Evolutionary conservation across 2,329 filamentous ascomycete genomes (phyloP).

Genomic region (Diaporthe amygdali): DNA sequence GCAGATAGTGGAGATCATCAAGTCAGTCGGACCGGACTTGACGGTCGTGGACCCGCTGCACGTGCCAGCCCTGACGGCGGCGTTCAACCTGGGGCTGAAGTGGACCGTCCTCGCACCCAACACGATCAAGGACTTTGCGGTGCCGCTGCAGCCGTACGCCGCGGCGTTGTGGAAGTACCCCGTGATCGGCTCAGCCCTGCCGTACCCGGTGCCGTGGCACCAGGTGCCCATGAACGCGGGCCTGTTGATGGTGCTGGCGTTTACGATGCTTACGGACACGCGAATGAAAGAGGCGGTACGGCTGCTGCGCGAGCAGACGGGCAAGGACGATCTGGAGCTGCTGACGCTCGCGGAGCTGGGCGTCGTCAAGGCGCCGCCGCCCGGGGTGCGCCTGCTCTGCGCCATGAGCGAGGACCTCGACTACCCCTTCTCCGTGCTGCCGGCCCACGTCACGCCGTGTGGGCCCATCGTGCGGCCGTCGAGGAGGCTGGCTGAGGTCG

Average conservation of each 20-base stretch:
- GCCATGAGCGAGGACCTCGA: constrained; percentile 39
- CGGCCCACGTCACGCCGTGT: constrained; percentile 46
- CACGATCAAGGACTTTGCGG: constrained; percentile 45
- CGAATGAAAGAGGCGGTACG: constrained; percentile 29
- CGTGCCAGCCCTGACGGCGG: constrained; percentile 45
- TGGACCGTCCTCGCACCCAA: constrained; percentile 32
- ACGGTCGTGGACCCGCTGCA: constrained; percentile 39
- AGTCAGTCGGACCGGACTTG: constrained; percentile 37
- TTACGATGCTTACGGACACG: constrained; percentile 27
- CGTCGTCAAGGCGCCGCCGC: constrained; percentile 26
- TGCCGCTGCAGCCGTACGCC: constrained; percentile 42
- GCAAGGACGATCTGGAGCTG: constrained; percentile 27
- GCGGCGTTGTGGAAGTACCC: constrained; percentile 43
- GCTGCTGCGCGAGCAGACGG: constrained; percentile 30
- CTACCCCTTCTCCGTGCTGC: constrained; percentile 43
- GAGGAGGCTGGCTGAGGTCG: constrained; percentile 37
- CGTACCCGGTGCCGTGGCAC: constrained; percentile 51
- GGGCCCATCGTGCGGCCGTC: constrained; percentile 50
- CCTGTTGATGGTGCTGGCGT: constrained; percentile 37
- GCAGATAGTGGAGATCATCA: constrained; percentile 32
- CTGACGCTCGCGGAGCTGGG: constrained; percentile 31
- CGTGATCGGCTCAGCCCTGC: constrained; percentile 49
- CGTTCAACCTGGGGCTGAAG: constrained; percentile 35
- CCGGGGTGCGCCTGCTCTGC: constrained; percentile 32
- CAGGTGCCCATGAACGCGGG: constrained; percentile 47